Conservation (phyloP, 1,139 yeast genomes). For the Candida smagusa region DNA sequence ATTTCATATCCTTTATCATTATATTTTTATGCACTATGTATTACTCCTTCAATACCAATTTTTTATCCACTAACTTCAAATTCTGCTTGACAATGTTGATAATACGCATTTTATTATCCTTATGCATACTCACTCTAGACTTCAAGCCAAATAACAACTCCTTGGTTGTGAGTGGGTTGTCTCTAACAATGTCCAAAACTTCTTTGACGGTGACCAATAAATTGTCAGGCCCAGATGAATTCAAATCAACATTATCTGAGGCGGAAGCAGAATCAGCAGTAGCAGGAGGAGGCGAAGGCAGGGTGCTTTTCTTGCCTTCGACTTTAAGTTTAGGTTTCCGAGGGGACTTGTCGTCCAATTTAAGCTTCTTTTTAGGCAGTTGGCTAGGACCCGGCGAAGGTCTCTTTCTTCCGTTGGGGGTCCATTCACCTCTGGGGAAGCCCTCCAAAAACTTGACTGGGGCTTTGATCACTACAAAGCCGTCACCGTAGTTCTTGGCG, state of each 20-base stretch:
- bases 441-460: constrained; percentile 56
- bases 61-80: constrained; percentile 65
- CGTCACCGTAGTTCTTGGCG: constrained; percentile 55
- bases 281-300: constrained; percentile 16
- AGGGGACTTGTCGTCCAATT: constrained; percentile 22
- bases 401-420: constrained; percentile 57
- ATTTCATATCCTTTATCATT: too few relatives aligned
- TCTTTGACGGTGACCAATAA: constrained; percentile 64
- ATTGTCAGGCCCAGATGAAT: constrained; percentile 40
- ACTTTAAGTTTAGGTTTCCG: constrained; percentile 14
- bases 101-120: constrained; percentile 67
- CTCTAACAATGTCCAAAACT: constrained; percentile 61
- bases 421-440: constrained; percentile 85
- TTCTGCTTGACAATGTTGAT: constrained; percentile 67
- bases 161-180: constrained; percentile 63
- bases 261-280: constrained; percentile 6
- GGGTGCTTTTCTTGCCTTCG: constrained; percentile 15
- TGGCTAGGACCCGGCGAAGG: constrained; percentile 18
- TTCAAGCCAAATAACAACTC: constrained; percentile 61
- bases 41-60: constrained; percentile 54
- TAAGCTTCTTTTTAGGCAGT: constrained; percentile 41
- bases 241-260: constrained; percentile 22
- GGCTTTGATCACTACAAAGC: constrained; percentile 66
- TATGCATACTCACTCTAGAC: constrained; percentile 62
- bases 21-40: not conserved